These are phyloP conservation scores for Solanum bulbocastanum DNA, from an alignment of 257 asterid genomes.

Conservation along the genomic window DNA sequence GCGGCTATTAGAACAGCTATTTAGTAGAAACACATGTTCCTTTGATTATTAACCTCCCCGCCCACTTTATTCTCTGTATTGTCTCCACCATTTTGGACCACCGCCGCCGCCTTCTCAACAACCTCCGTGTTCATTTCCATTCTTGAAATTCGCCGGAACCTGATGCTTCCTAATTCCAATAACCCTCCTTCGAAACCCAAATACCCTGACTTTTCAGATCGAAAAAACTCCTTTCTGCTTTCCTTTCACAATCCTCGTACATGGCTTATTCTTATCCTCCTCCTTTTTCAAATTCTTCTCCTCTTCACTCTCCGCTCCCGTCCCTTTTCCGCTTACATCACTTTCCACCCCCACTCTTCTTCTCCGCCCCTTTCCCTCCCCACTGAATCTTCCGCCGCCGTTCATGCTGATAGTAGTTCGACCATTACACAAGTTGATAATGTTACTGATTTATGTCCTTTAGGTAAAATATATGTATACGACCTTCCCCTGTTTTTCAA, in stretches of 20 bases:
- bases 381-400: neutral
- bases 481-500: constrained; percentile 51
- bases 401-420: neutral
- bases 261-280: constrained; percentile 16
- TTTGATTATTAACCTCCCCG: neutral
- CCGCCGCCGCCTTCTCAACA: neutral
- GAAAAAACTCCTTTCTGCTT: constrained; percentile 1
- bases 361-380: neutral
- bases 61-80: neutral
- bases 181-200: neutral
- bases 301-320: constrained; percentile 7
- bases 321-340: neutral
- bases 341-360: neutral
- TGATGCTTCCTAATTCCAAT: constrained; percentile 10
- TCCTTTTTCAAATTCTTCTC: constrained; percentile 21
- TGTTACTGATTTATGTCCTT: neutral
- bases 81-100: neutral
- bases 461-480: constrained; percentile 34
- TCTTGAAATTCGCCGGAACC: neutral
- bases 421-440: neutral
- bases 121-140: neutral
- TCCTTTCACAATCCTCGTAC: constrained; percentile 1
- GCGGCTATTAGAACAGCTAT: neutral
- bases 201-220: neutral
- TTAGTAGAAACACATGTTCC: neutral